phyloP scores from a whole-genome alignment of 1,139 yeast genomes.

The Kodamaea anthophila region DNA sequence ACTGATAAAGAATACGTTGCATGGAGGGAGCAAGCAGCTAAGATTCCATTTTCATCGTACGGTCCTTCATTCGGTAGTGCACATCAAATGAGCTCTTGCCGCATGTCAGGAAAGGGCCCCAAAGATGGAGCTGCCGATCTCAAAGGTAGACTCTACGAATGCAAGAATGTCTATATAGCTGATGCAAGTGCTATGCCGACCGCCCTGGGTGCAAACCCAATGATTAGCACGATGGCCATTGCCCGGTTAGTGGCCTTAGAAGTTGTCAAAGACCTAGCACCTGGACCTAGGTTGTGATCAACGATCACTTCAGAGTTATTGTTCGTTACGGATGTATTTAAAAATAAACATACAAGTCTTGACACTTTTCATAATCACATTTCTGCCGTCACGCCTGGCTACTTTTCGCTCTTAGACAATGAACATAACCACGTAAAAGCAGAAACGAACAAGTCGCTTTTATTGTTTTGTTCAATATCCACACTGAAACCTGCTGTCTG shows the following conservation, averaged over 20 bases:
- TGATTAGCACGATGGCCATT: constrained; percentile 39
- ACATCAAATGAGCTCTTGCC: constrained; percentile 57
- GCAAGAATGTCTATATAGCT: constrained; percentile 48
- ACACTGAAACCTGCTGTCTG: constrained; percentile 14
- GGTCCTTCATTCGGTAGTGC: constrained; percentile 45
- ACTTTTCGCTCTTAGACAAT: background rate
- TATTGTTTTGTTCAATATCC: constrained; percentile 17
- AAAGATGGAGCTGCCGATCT: constrained; percentile 43
- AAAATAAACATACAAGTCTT: too few relatives aligned
- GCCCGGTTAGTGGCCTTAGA: constrained; percentile 34
- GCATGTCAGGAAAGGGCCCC: constrained; percentile 49
- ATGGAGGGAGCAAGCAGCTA: constrained; percentile 35
- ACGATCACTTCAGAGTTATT: too few relatives aligned
- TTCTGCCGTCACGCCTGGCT: background rate
- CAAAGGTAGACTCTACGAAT: constrained; percentile 47
- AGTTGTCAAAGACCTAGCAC: constrained; percentile 27
- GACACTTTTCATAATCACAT: too few relatives aligned
- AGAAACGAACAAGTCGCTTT: constrained; percentile 15
- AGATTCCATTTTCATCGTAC: constrained; percentile 22
- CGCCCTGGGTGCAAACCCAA: constrained; percentile 58
- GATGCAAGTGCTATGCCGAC: constrained; percentile 55
- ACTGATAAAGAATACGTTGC: constrained; percentile 40
- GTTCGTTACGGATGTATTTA: too few relatives aligned
- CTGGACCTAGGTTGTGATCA: constrained; percentile 2
- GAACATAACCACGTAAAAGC: constrained; percentile 18